Evolutionary conservation across 2,329 filamentous ascomycete genomes (phyloP), one percentile per base, ranked within the genome.

Genomic region (Lecanoromycetidae sp.): DNA sequence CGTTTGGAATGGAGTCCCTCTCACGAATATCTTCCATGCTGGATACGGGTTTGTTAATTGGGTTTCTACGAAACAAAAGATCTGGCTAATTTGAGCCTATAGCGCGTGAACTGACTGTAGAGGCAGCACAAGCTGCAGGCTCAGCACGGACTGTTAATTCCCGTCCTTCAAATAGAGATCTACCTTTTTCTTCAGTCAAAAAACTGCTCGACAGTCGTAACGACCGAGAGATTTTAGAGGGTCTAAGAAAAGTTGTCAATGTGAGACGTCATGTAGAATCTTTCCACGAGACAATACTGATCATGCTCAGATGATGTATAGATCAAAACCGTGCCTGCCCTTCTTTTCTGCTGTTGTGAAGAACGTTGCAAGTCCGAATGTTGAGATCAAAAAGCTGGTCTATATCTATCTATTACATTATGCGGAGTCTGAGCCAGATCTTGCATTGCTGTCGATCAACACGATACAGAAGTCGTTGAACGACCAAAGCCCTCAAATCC

Each of bases 1-100:
- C n/a, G n/a, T n/a, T n/a, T n/a, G n/a, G n/a, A n/a, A 98, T 98
- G 91, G 91, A 98, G 76, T 94, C 90, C 19, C 87, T 96, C 62
- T 87, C 90, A 55, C 79, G 85, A 60, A 93, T 98, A 66, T 94
- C 88, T 57, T 86, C 80, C 63, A 78, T 96, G 68, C 81, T 98
- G 65, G 91, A 96, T 72, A 91, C 84, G 68, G 87, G 90, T 94
- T 74, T 60, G 76, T 57, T 51, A 25, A 35, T 20, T 26, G 23
- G 15, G 40, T 47, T 48, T 25, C 27, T 20, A 13, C 4, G n/a
- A 20, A 36, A 10, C 12, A 8, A 8, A 19, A 37, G 34, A 30
- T 55, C 51, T 51, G 48, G 35, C 53, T 61, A 46, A 58, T 48
- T 43, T 49, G 55, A 50, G 49, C 44, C 47, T 57, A n/a, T 68